These are phyloP conservation scores for Eucommia ulmoides DNA, from an alignment of 257 asterid species.

Conservation along the genomic window DNA sequence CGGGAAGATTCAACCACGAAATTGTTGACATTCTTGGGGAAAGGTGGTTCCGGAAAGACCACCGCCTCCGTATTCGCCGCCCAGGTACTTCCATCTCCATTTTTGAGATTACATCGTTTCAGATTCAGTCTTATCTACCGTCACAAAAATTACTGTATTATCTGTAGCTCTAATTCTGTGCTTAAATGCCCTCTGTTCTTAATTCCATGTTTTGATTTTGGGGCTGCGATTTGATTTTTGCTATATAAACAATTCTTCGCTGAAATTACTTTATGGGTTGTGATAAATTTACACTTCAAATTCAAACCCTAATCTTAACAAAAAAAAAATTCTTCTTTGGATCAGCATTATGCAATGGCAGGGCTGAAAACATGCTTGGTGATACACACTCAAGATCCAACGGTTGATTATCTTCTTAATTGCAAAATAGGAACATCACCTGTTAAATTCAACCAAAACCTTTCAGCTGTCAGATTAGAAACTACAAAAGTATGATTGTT, in stretches of 20 bases:
- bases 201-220: no score
- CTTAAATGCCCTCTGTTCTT: no score
- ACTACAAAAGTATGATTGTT: constrained; percentile 59
- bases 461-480: constrained; percentile 74
- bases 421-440: constrained; percentile 76
- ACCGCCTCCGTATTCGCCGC: constrained; percentile 92
- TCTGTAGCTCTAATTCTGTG: no score
- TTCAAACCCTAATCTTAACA: no score
- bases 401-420: constrained; percentile 64
- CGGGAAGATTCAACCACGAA: constrained; percentile 34
- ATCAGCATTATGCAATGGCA: constrained; percentile 82
- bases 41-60: constrained; percentile 96
- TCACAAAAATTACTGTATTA: no score
- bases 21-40: constrained; percentile 75
- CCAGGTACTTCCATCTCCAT: constrained; percentile 33
- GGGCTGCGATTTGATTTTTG: no score
- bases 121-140: no score
- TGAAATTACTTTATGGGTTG: no score
- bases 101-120: no score
- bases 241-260: no score
- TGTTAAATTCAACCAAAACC: constrained; percentile 37
- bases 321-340: no score
- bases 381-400: constrained; percentile 84
- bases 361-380: constrained; percentile 83
- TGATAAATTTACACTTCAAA: no score